Conservation (phyloP, 306 rosid genomes). For the Alnus glutinosa region DNA sequence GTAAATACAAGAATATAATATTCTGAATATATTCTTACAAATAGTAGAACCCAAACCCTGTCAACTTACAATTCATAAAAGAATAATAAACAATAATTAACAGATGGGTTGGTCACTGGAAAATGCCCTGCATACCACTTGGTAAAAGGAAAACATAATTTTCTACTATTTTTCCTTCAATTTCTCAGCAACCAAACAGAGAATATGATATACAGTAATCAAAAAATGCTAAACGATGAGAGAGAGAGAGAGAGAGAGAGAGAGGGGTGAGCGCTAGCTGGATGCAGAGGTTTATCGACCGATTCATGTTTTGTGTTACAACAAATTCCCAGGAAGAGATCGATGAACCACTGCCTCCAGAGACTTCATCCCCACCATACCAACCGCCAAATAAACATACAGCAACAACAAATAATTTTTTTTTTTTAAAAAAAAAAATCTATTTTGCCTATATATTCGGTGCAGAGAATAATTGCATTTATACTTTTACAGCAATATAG, state of each 20-base stretch:
- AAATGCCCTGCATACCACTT: no score
- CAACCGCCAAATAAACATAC: not conserved
- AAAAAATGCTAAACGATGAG: not conserved
- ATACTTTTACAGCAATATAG: no score
- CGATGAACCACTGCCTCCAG: slow-evolving; percentile 99
- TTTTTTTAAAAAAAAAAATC: not conserved
- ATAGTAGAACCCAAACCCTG: not conserved
- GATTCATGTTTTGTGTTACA: slow-evolving; percentile 76
- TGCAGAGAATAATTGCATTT: no score
- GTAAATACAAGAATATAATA: no score
- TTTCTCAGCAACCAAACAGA: slow-evolving; percentile 17
- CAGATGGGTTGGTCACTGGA: not conserved
- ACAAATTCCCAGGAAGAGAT: slow-evolving; percentile 84
- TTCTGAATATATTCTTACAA: no score
- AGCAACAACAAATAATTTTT: no score
- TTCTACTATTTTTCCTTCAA: not conserved
- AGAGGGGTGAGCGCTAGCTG: slow-evolving; percentile 69
- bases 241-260: slow-evolving; percentile 3
- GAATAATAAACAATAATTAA: not conserved
- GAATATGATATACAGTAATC: not conserved
- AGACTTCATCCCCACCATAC: slow-evolving; percentile 54
- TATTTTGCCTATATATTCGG: not conserved
- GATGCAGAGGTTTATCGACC: slow-evolving; percentile 99
- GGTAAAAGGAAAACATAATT: no score
- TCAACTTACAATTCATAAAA: not conserved